phyloP scores from a whole-genome alignment of 805 yeast genomes.

The Komagataella kurtzmanii region DNA sequence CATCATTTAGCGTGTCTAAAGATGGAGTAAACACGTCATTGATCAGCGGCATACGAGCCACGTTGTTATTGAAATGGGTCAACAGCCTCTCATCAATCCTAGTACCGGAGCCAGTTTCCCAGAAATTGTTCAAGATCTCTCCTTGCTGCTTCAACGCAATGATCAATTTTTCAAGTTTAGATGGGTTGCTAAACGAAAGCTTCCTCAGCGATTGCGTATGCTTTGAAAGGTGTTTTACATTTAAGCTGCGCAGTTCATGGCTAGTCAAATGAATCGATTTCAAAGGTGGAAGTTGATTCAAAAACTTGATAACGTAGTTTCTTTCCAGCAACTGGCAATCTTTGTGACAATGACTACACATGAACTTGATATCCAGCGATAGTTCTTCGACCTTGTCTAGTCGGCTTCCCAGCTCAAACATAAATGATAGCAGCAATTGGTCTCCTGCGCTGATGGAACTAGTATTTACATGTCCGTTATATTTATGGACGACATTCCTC shows the following conservation, averaged over 20 bases:
- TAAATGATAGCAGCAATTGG: neutral
- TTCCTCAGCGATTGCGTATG: neutral
- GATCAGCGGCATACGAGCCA: neutral
- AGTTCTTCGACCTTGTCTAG: constrained; percentile 1
- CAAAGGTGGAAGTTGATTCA: constrained; percentile 2
- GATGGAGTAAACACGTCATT: constrained; percentile 1
- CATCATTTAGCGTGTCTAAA: neutral
- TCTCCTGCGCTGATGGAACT: neutral
- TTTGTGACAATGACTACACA: constrained; percentile 1
- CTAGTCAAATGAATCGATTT: constrained; percentile 1
- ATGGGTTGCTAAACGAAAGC: constrained; percentile 1
- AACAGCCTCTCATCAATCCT: neutral
- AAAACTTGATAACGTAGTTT: constrained; percentile 1
- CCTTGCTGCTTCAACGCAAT: neutral
- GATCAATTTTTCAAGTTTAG: neutral
- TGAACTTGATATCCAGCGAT: constrained; percentile 2
- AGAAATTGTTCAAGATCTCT: constrained; percentile 1
- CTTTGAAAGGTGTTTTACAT: neutral
- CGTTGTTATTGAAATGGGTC: constrained; percentile 1
- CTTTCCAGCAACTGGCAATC: constrained; percentile 2
- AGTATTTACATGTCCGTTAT: constrained; percentile 1
- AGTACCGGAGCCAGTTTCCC: neutral
- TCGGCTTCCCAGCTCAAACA: neutral
- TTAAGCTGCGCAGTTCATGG: neutral
- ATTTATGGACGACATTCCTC: constrained; percentile 1